Conservation (phyloP, 371 early-diverging fungal species). For the Mucor racemosus region DNA sequence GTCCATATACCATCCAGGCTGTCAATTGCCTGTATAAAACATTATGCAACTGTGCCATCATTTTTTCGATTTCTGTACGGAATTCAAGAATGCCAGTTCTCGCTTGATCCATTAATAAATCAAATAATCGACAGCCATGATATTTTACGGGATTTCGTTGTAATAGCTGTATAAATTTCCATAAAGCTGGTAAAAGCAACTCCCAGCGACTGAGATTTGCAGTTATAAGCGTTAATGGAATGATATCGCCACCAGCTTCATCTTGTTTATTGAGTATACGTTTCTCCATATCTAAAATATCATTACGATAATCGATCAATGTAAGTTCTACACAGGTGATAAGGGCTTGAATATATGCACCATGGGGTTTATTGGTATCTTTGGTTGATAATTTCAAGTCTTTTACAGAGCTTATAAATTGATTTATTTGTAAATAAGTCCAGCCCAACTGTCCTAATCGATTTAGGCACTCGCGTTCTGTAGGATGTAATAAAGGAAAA, state of each 20-base stretch:
- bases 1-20: slow-evolving; percentile 78
- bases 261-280: slow-evolving; percentile 53
- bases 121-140: slow-evolving; percentile 60
- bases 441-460: slow-evolving; percentile 71
- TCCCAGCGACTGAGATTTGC: slow-evolving; percentile 49
- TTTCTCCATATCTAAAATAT: slow-evolving; percentile 62
- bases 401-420: slow-evolving; percentile 40
- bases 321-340: slow-evolving; percentile 54
- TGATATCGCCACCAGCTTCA: slow-evolving; percentile 46
- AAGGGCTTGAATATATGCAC: slow-evolving; percentile 59
- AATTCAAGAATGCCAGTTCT: slow-evolving; percentile 64
- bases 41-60: slow-evolving; percentile 57
- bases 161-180: slow-evolving; percentile 33
- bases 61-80: slow-evolving; percentile 53
- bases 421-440: slow-evolving; percentile 49
- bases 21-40: slow-evolving; percentile 73
- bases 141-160: slow-evolving; percentile 37
- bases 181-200: slow-evolving; percentile 51
- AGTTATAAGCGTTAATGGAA: slow-evolving; percentile 54
- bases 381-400: slow-evolving; percentile 16
- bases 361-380: slow-evolving; percentile 19
- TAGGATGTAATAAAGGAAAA: slow-evolving; percentile 69
- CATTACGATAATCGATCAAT: slow-evolving; percentile 58
- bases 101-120: slow-evolving; percentile 60
- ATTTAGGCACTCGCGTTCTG: slow-evolving; percentile 71